A percentile compares a stretch with the other conserved stretches of the same genome.
Evolutionary conservation across 352 stramenopile genomes (phyloP).

Genomic region (Pythium brachiatum): DNA sequence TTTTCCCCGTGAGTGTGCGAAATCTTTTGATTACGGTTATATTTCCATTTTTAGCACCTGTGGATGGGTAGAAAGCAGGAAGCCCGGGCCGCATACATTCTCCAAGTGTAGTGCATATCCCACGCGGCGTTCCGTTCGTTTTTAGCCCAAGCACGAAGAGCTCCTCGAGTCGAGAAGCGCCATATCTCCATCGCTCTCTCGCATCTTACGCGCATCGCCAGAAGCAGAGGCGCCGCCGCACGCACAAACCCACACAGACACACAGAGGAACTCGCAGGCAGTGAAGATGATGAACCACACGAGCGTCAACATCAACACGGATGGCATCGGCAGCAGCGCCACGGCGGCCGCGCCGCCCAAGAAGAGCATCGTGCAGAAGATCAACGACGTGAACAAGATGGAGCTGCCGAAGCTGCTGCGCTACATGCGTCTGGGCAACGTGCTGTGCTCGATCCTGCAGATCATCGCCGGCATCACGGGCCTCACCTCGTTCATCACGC

Average conservation of each 20-base stretch:
- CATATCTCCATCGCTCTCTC: neutral
- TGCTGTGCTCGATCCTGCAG: conserved; percentile 79
- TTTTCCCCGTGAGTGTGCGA: neutral
- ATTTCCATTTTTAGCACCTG: conserved; percentile 27
- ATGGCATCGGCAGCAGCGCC: conserved; percentile 63
- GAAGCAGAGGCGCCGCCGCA: no score
- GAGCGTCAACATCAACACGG: conserved; percentile 77
- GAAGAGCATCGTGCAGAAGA: conserved; percentile 71
- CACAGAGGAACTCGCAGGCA: neutral
- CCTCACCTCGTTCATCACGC: conserved; percentile 86
- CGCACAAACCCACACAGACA: no score
- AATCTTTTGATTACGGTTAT: conserved; percentile 17
- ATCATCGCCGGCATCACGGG: conserved; percentile 78
- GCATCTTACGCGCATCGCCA: no score
- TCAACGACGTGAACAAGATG: conserved; percentile 90
- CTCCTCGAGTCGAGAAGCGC: neutral
- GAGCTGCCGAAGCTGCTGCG: conserved; percentile 85
- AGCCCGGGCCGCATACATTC: conserved; percentile 8
- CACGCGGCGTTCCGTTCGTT: conserved; percentile 3
- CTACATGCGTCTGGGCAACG: conserved; percentile 85
- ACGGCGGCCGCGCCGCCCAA: conserved; percentile 46
- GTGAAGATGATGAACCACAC: conserved; percentile 70
- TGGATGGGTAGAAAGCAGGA: neutral
- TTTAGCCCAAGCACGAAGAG: conserved; percentile 9
- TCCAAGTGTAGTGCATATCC: conserved; percentile 6